Percentiles rank a stretch among this genome's conserved stretches.
phyloP scores from a whole-genome alignment of 1,139 yeast genomes.

The Scheffersomyces cryptocercus region DNA sequence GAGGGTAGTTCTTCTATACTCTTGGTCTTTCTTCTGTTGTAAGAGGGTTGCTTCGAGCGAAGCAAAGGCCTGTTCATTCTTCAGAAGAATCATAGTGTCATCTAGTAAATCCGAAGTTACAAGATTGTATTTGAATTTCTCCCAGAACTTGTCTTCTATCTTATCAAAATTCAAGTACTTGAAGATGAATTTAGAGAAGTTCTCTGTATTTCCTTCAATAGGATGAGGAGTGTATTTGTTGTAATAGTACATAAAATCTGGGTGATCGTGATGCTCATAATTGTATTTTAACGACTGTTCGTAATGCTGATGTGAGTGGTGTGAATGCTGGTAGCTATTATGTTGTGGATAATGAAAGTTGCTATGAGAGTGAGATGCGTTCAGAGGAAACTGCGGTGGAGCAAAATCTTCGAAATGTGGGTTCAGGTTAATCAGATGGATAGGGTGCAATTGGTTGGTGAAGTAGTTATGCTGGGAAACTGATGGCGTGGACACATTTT shows the following conservation, averaged over 20 bases:
- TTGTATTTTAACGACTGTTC: neutral
- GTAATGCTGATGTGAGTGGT: neutral
- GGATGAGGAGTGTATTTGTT: slow-evolving; percentile 8
- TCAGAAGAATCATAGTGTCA: slow-evolving; percentile 44
- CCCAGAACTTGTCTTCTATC: slow-evolving; percentile 32
- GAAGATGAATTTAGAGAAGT: slow-evolving; percentile 26
- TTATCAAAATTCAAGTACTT: slow-evolving; percentile 27
- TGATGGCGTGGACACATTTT: slow-evolving; percentile 10
- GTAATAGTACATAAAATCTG: slow-evolving; percentile 13
- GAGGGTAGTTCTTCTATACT: slow-evolving; percentile 5
- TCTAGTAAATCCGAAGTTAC: slow-evolving; percentile 44
- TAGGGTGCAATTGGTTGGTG: neutral
- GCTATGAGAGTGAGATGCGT: neutral
- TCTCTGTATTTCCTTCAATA: slow-evolving; percentile 19
- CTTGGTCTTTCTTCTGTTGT: neutral
- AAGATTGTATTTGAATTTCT: slow-evolving; percentile 43
- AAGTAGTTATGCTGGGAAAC: slow-evolving; percentile 6
- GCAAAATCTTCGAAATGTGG: neutral
- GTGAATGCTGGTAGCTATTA: neutral
- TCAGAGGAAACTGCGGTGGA: neutral
- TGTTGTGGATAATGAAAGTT: neutral
- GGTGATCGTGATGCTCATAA: neutral
- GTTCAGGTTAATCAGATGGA: neutral
- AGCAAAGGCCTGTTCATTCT: slow-evolving; percentile 38
- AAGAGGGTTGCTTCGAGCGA: slow-evolving; percentile 1